These are phyloP conservation scores for Breynia disticha DNA, from an alignment of 441 rosid genomes.

Conservation along the genomic window DNA sequence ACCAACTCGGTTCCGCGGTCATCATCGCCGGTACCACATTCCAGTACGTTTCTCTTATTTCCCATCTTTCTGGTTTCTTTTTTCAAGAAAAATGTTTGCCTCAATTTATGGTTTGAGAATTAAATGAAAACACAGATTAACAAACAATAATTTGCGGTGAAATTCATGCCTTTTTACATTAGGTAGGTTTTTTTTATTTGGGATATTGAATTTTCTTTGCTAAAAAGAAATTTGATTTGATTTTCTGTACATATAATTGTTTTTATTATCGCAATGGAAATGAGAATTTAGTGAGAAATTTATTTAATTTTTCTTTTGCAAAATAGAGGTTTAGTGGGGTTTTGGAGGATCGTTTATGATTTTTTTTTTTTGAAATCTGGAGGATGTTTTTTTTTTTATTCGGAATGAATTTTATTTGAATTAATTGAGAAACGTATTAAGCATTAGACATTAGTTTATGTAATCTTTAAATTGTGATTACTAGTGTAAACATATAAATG, in stretches of 20 bases:
- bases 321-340: too few species aligned
- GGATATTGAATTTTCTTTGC: too few species aligned
- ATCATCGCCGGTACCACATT: conserved; percentile 3
- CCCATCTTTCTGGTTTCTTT: not conserved
- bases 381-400: too few species aligned
- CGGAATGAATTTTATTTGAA: not conserved
- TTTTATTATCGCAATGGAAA: too few species aligned
- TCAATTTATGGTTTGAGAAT: not conserved
- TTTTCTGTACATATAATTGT: too few species aligned
- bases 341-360: not conserved
- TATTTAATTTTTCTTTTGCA: too few species aligned
- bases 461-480: not conserved
- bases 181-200: too few species aligned
- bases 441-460: not conserved
- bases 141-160: too few species aligned
- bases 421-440: not conserved
- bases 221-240: too few species aligned
- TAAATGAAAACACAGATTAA: not conserved
- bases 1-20: conserved; percentile 3
- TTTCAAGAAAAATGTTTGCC: not conserved
- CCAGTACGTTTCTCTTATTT: conserved; percentile 9
- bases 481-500: not conserved
- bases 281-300: too few species aligned
- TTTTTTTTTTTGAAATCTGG: too few species aligned
- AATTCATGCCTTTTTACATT: too few species aligned